These are phyloP conservation scores for Trichoderma sp. DNA, from an alignment of 2,329 filamentous ascomycete genomes.

Conservation along the genomic window DNA sequence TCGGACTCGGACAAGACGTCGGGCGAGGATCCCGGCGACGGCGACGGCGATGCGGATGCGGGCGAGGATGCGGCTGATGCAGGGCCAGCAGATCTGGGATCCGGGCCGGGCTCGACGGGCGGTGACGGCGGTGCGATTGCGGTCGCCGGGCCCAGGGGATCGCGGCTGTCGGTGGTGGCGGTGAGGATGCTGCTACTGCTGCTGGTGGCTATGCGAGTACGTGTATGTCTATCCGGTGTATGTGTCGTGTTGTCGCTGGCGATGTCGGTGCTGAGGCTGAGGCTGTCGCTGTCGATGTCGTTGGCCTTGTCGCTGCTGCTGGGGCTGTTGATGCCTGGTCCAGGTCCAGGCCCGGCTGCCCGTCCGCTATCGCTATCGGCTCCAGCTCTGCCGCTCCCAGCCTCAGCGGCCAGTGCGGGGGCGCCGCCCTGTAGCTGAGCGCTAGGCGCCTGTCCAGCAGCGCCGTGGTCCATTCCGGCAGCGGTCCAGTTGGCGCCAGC, in stretches of 20 bases:
- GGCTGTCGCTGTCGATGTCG: background rate
- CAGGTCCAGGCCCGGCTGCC: background rate
- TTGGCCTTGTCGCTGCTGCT: background rate
- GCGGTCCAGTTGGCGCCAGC: constrained; percentile 11
- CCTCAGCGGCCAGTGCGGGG: constrained; percentile 23
- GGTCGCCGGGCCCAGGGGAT: background rate
- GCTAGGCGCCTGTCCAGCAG: constrained; percentile 27
- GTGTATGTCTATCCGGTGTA: background rate
- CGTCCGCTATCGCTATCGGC: constrained; percentile 1
- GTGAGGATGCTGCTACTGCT: background rate
- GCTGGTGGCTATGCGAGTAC: background rate
- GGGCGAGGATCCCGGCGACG: too few species aligned
- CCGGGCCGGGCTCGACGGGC: background rate
- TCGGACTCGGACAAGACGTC: background rate
- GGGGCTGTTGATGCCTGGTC: constrained; percentile 4
- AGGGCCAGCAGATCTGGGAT: background rate
- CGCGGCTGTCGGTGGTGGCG: background rate
- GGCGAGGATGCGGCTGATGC: constrained; percentile 5
- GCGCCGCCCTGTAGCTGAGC: constrained; percentile 21
- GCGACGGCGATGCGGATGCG: too few species aligned
- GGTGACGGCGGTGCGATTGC: background rate
- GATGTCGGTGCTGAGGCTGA: background rate
- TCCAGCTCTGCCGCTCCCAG: background rate
- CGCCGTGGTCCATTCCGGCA: constrained; percentile 37
- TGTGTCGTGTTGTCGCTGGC: background rate